These are phyloP conservation scores for Calonectria montana DNA, from an alignment of 2,329 filamentous ascomycete genomes.

Conservation along the genomic window DNA sequence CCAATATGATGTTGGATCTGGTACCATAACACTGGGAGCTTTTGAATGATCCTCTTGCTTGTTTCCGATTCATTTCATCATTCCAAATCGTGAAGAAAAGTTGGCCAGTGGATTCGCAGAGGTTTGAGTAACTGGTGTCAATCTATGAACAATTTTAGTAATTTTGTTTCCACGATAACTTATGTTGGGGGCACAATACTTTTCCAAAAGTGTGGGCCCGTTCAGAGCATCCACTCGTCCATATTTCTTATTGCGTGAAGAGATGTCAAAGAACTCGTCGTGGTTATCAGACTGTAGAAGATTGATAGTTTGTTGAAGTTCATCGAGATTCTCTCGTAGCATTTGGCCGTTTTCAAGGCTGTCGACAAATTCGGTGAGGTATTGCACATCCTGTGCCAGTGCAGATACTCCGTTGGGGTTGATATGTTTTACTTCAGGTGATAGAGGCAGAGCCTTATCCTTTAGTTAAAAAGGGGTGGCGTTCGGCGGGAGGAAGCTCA, in stretches of 20 bases:
- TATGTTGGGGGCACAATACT: constrained; percentile 63
- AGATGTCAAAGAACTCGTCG: constrained; percentile 97
- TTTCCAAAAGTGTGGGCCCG: constrained; percentile 90
- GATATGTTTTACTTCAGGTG: constrained; percentile 83
- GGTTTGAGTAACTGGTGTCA: constrained; percentile 72
- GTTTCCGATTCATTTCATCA: constrained; percentile 54
- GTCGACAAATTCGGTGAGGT: constrained; percentile 87
- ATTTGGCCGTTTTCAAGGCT: constrained; percentile 87
- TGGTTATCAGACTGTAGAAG: constrained; percentile 89
- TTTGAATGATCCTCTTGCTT: constrained; percentile 4
- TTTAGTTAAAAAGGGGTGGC: constrained; percentile 27
- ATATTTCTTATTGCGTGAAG: constrained; percentile 91
- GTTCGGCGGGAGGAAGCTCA: constrained; percentile 49
- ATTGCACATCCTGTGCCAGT: constrained; percentile 84
- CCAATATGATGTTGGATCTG: constrained; percentile 12
- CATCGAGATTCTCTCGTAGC: constrained; percentile 88
- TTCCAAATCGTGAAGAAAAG: constrained; percentile 80
- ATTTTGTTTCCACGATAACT: not conserved
- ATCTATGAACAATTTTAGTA: constrained; percentile 56
- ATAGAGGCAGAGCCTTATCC: constrained; percentile 77
- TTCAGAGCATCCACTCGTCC: constrained; percentile 92
- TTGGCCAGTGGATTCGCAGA: constrained; percentile 74
- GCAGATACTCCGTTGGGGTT: constrained; percentile 87
- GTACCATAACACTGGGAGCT: not conserved
- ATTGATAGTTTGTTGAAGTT: constrained; percentile 91